A percentile compares a stretch with the other conserved stretches of the same genome.
Conservation (phyloP, 306 rosid species). For the Prunus fruticosa region DNA sequence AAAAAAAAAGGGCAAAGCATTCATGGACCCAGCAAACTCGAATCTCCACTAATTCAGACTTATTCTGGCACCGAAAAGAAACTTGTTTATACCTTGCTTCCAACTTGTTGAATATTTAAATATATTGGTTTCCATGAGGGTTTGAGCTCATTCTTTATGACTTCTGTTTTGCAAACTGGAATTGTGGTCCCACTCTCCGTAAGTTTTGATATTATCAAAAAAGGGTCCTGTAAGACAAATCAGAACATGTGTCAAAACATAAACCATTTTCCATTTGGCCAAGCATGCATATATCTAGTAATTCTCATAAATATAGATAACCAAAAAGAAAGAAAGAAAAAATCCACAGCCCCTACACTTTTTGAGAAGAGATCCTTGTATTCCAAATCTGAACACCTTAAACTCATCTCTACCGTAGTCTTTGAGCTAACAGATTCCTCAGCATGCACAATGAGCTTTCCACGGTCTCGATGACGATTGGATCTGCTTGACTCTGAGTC, state of each 20-base stretch:
- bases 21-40: not conserved
- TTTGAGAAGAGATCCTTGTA: constrained; percentile 89
- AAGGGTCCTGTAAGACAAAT: constrained; percentile 73
- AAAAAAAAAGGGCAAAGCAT: not conserved
- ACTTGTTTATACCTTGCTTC: constrained; percentile 72
- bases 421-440: constrained; percentile 88
- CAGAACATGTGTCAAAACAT: constrained; percentile 19
- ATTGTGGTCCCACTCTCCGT: constrained; percentile 64
- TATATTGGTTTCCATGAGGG: constrained; percentile 83
- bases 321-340: constrained; percentile 14
- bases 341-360: constrained; percentile 60
- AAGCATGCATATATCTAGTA: not conserved
- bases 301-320: constrained; percentile 16
- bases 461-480: constrained; percentile 44
- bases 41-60: not conserved
- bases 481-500: constrained; percentile 54
- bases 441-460: constrained; percentile 72
- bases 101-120: constrained; percentile 90
- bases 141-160: constrained; percentile 75
- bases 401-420: constrained; percentile 65
- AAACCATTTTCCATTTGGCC: not conserved
- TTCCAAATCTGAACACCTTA: constrained; percentile 90
- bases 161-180: constrained; percentile 97
- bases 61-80: not conserved
- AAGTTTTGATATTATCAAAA: constrained; percentile 72